Percentiles rank a stretch among this genome's conserved stretches.
phyloP scores from a whole-genome alignment of 139 green algal genomes.

The Volvox africanus region DNA sequence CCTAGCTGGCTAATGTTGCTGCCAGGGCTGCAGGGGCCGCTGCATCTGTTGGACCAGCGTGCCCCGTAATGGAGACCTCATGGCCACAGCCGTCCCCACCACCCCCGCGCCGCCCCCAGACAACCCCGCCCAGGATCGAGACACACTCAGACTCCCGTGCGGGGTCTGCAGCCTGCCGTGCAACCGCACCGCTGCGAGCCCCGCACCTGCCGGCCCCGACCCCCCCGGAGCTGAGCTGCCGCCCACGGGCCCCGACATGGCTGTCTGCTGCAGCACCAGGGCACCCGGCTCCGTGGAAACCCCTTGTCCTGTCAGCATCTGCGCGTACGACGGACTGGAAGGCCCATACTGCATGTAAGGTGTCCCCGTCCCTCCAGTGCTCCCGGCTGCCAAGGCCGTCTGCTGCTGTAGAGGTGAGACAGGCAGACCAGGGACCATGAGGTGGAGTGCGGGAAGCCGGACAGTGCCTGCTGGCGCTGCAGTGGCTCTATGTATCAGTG shows the following conservation, averaged over 20 bases:
- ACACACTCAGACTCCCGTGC: slow-evolving; percentile 15
- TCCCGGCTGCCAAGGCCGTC: background rate
- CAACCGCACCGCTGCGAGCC: background rate
- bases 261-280: background rate
- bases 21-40: slow-evolving; percentile 21
- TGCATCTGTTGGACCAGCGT: background rate
- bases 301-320: background rate
- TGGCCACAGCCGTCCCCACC: background rate
- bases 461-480: background rate
- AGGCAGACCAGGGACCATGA: slow-evolving; percentile 32
- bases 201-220: background rate
- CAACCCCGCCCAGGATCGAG: slow-evolving; percentile 7
- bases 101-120: background rate
- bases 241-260: background rate
- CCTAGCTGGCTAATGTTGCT: background rate
- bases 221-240: background rate
- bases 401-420: background rate
- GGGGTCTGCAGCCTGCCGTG: background rate
- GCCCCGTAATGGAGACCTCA: slow-evolving; percentile 17
- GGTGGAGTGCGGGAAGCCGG: slow-evolving; percentile 10
- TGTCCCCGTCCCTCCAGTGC: background rate
- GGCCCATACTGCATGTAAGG: background rate
- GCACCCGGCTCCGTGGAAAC: background rate
- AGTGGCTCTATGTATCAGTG: slow-evolving; percentile 4
- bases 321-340: background rate